Conservation (phyloP, 441 rosid species). For the Syzygium syzygioides region DNA sequence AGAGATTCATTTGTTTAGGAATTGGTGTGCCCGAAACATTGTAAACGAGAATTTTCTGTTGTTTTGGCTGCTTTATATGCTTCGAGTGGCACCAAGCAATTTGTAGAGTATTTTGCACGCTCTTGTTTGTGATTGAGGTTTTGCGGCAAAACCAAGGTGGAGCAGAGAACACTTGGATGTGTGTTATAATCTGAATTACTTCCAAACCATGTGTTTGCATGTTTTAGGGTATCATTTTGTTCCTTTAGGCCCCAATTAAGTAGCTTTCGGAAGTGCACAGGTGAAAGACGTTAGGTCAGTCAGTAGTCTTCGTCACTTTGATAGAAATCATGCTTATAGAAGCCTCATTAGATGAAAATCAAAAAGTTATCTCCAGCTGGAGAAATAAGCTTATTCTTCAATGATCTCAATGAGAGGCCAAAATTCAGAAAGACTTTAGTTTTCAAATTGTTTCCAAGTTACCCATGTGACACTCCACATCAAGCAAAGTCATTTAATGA, state of each 20-base stretch:
- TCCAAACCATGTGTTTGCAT: neutral
- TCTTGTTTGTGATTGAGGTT: neutral
- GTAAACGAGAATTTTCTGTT: neutral
- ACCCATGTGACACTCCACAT: neutral
- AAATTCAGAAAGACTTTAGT: neutral
- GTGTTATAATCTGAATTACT: neutral
- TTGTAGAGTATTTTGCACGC: neutral
- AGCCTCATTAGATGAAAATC: neutral
- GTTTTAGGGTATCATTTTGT: neutral
- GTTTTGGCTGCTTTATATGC: neutral
- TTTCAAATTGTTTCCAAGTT: neutral
- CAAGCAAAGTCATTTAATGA: neutral
- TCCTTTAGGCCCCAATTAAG: neutral
- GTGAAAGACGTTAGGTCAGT: neutral
- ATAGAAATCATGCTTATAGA: neutral
- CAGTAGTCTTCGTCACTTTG: neutral
- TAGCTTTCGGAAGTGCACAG: neutral
- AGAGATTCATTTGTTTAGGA: neutral
- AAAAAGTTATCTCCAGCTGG: neutral
- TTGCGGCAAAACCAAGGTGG: neutral
- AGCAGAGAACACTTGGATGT: neutral
- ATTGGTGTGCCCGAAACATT: neutral
- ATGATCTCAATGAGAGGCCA: neutral
- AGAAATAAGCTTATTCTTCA: neutral
- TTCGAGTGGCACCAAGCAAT: neutral